phyloP scores from a whole-genome alignment of 208 protist genomes.

The Entamoeba invadens region DNA sequence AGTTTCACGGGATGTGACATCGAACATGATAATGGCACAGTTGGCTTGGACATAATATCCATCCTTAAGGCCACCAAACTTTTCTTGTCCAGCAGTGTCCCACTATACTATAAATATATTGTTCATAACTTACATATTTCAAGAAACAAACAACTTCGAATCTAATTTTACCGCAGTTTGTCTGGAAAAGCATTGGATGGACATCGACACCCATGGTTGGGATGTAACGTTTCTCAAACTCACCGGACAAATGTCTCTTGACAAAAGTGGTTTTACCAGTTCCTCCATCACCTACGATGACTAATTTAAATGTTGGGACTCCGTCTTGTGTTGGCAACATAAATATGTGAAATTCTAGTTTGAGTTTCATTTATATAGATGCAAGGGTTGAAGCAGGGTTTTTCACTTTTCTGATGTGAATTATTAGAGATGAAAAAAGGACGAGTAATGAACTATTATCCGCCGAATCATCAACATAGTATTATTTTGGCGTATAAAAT shows the following conservation, averaged over 20 bases:
- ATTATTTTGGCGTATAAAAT: too few relatives aligned
- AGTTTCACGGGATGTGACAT: constrained; percentile 95
- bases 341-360: too few relatives aligned
- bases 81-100: constrained; percentile 57
- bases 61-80: constrained; percentile 90
- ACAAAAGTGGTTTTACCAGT: constrained; percentile 96
- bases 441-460: too few relatives aligned
- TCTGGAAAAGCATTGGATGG: constrained; percentile 89
- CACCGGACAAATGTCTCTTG: constrained; percentile 93
- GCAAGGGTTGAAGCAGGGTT: too few relatives aligned
- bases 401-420: too few relatives aligned
- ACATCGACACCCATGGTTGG: constrained; percentile 84
- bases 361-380: too few relatives aligned
- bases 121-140: too few relatives aligned
- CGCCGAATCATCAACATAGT: too few relatives aligned
- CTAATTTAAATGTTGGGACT: constrained; percentile 70
- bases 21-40: constrained; percentile 99
- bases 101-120: too few relatives aligned
- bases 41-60: constrained; percentile 83
- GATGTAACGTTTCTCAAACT: constrained; percentile 87
- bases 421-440: too few relatives aligned
- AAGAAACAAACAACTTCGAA: too few relatives aligned
- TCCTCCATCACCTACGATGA: constrained; percentile 97
- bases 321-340: not conserved
- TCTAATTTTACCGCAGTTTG: constrained; percentile 82